These are phyloP conservation scores for Claviceps paspali DNA, from an alignment of 2,329 filamentous ascomycete species.

Conservation along the genomic window DNA sequence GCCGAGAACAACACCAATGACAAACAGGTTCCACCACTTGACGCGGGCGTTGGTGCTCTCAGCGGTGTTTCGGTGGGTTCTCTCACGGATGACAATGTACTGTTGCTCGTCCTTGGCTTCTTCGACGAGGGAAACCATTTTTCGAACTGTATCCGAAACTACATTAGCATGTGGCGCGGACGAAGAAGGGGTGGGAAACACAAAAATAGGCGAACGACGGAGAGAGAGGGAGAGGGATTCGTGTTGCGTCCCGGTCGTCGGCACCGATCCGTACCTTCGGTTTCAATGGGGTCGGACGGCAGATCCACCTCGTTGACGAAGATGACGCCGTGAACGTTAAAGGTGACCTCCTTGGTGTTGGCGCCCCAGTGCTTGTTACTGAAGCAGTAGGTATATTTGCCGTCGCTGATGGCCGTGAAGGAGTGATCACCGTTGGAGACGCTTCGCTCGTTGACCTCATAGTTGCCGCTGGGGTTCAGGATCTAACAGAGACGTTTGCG, in stretches of 20 bases:
- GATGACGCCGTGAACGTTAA: slow-evolving; percentile 97
- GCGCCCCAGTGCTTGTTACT: slow-evolving; percentile 97
- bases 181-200: not conserved
- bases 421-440: slow-evolving; percentile 86
- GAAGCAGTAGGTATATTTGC: slow-evolving; percentile 93
- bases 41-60: slow-evolving; percentile 95
- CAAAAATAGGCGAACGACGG: too few relatives aligned
- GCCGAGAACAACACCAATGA: slow-evolving; percentile 73
- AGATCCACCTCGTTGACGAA: slow-evolving; percentile 85
- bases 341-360: slow-evolving; percentile 93
- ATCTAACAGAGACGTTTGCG: too few relatives aligned
- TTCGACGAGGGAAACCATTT: slow-evolving; percentile 68
- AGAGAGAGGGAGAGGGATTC: too few relatives aligned
- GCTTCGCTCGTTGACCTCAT: slow-evolving; percentile 65
- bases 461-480: slow-evolving; percentile 58
- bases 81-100: slow-evolving; percentile 90
- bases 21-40: slow-evolving; percentile 99
- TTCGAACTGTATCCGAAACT: slow-evolving; percentile 43
- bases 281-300: slow-evolving; percentile 74
- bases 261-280: slow-evolving; percentile 75
- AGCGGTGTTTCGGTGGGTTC: slow-evolving; percentile 93
- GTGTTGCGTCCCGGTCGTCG: too few relatives aligned
- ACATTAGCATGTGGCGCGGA: slow-evolving; percentile 4
- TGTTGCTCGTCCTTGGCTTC: slow-evolving; percentile 97
- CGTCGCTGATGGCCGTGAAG: slow-evolving; percentile 73